These are phyloP conservation scores for Podila horticola DNA, from an alignment of 192 early-diverging fungal species.

Conservation along the genomic window DNA sequence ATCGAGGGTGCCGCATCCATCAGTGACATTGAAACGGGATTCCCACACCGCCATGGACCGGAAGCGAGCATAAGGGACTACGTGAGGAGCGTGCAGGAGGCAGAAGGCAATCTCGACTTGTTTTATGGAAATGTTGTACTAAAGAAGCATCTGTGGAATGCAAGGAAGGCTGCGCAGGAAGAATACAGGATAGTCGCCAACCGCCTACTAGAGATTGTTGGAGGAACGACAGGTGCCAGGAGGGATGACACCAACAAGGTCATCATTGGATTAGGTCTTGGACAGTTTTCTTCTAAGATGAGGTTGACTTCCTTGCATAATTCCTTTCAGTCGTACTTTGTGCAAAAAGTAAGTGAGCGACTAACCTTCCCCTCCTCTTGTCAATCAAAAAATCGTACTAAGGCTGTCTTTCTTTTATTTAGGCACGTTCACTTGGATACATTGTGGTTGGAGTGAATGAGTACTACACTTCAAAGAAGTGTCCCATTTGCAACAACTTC, in stretches of 20 bases:
- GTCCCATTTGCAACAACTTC: conserved; percentile 28
- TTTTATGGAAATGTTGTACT: conserved; percentile 2
- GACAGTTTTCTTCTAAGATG: conserved; percentile 1
- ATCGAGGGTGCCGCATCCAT: not conserved
- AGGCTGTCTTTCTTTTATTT: no score
- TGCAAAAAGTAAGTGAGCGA: conserved; percentile 2
- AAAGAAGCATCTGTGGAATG: conserved; percentile 11
- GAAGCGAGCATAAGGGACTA: not conserved
- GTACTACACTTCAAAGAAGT: conserved; percentile 27
- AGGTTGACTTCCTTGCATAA: conserved; percentile 7
- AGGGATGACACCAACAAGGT: conserved; percentile 19
- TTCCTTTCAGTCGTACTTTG: not conserved
- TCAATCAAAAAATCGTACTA: no score
- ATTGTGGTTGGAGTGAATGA: conserved; percentile 26
- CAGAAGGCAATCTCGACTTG: not conserved
- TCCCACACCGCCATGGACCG: not conserved
- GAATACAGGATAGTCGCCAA: conserved; percentile 9
- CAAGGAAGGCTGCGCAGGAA: not conserved
- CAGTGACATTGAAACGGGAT: not conserved
- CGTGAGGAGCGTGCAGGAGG: not conserved
- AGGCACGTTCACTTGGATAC: conserved; percentile 16
- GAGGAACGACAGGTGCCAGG: conserved; percentile 4
- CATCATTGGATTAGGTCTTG: conserved; percentile 20
- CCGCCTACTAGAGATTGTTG: conserved; percentile 1
- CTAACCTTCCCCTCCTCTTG: no score